Base-by-base conservation (phyloP, 2,329 filamentous ascomycete genomes). In the Verruconis gallopava region DNA sequence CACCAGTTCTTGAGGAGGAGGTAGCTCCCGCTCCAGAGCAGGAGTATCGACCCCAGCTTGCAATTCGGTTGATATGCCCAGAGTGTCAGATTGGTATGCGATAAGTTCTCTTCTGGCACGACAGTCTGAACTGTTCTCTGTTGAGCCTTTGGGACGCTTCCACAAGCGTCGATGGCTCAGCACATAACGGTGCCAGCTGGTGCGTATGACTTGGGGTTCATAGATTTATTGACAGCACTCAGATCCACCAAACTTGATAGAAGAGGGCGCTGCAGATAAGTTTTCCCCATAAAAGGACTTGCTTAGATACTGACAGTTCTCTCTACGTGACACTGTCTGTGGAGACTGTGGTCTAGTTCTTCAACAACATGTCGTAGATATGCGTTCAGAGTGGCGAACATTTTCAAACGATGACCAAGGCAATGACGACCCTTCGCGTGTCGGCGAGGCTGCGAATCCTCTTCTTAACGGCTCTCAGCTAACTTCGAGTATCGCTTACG, bases 401-500 rank as follows among this genome's bases (percentile, higher is more conserved):
- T 98, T 98, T 65, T 86, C 88, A 57, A 96, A 96, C 59, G 91
- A 98, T 56, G 93, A 98, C 59, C 85, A 94, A 61, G 85, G 85
- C 55, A 88, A 84, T 55, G 93, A 96, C 53, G 91, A 98, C 51
- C 91, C 93, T 3, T 95, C 86, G 45, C 91, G 91, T 85, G 89
- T 98, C 50, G 91, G 91, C 67, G 91, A 96, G 53, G 84, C 82
- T 4, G 80, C 81, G 46, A 95, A 96, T 56, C 81, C 85, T 42
- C 77, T 98, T 34, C 73, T 94, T 44, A 86, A 93, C 55, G 88
- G 86, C 44, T 81, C 85, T 49, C 86, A 94, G 64, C 77, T 95
- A 36, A 78, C 88, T 56, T 95, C 88, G 4, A 79, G 73, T 49
- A 93, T 96, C 50, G 84, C 84, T 38, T 93, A 84, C 56, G 81